Evolutionary conservation across 2,329 filamentous ascomycete species (phyloP).

Genomic region (Emydomyces testavorans): DNA sequence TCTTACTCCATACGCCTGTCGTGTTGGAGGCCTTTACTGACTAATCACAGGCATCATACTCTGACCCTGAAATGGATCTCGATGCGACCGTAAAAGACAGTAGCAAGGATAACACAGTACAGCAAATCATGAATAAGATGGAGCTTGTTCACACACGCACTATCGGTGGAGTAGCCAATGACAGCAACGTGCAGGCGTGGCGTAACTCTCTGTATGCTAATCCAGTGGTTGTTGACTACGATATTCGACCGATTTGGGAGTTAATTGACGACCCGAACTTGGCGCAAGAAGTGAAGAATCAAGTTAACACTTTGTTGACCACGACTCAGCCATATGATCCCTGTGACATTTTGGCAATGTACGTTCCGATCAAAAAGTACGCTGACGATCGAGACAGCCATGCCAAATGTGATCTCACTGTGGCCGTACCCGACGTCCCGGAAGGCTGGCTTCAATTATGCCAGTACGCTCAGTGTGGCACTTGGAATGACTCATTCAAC

Average conservation of each 20-base stretch:
- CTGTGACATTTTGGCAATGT: slow-evolving; percentile 9
- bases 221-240: slow-evolving; percentile 7
- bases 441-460: slow-evolving; percentile 7
- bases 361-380: slow-evolving; percentile 8
- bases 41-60: neutral
- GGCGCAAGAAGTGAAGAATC: neutral
- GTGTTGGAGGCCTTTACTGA: neutral
- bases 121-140: slow-evolving; percentile 7
- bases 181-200: slow-evolving; percentile 4
- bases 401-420: neutral
- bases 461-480: slow-evolving; percentile 4
- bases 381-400: slow-evolving; percentile 1
- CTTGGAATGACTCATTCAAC: slow-evolving; percentile 5
- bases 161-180: slow-evolving; percentile 3
- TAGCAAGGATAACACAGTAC: slow-evolving; percentile 2
- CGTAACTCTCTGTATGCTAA: slow-evolving; percentile 6
- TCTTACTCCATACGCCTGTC: neutral
- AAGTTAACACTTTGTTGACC: slow-evolving; percentile 2
- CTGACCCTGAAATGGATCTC: neutral
- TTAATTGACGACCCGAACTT: neutral
- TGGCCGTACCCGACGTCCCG: neutral
- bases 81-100: slow-evolving; percentile 1
- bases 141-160: slow-evolving; percentile 6
- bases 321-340: slow-evolving; percentile 5
- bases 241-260: slow-evolving; percentile 8